Conservation (phyloP, 2,329 filamentous ascomycete genomes). For the Nemania sp. region DNA sequence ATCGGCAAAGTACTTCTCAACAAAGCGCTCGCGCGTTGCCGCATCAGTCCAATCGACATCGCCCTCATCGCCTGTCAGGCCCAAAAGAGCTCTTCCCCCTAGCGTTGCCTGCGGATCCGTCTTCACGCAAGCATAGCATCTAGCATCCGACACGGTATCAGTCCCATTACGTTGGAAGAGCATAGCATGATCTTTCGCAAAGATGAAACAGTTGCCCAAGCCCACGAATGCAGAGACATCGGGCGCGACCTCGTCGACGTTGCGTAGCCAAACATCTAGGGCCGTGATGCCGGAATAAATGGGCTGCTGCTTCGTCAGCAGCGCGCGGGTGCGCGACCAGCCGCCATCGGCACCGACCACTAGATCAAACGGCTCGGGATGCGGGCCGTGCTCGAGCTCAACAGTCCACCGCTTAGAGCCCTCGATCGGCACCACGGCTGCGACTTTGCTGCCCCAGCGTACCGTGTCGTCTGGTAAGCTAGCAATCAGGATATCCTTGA, state of each 20-base stretch:
- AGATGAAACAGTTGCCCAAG: conserved; percentile 42
- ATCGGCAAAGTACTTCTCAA: conserved; percentile 28
- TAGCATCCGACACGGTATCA: conserved; percentile 20
- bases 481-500: conserved; percentile 31
- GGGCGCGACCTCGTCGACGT: conserved; percentile 38
- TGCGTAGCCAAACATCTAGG: conserved; percentile 41
- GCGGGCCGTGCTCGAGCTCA: conserved; percentile 8
- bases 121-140: conserved; percentile 29
- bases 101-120: conserved; percentile 12
- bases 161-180: conserved; percentile 28
- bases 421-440: conserved; percentile 6
- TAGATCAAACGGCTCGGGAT: conserved; percentile 35
- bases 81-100: conserved; percentile 14
- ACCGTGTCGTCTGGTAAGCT: conserved; percentile 18
- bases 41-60: conserved; percentile 30
- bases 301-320: conserved; percentile 39
- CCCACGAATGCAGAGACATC: conserved; percentile 43
- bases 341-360: conserved; percentile 45
- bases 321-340: conserved; percentile 41
- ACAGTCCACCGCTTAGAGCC: conserved; percentile 10
- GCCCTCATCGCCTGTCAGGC: conserved; percentile 5
- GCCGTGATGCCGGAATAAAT: conserved; percentile 45
- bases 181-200: conserved; percentile 22
- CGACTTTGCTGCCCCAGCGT: conserved; percentile 29
- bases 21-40: conserved; percentile 12